Base-by-base conservation (phyloP, 768 basidiomycete genomes). In the Kwoniella bestiolae region DNA sequence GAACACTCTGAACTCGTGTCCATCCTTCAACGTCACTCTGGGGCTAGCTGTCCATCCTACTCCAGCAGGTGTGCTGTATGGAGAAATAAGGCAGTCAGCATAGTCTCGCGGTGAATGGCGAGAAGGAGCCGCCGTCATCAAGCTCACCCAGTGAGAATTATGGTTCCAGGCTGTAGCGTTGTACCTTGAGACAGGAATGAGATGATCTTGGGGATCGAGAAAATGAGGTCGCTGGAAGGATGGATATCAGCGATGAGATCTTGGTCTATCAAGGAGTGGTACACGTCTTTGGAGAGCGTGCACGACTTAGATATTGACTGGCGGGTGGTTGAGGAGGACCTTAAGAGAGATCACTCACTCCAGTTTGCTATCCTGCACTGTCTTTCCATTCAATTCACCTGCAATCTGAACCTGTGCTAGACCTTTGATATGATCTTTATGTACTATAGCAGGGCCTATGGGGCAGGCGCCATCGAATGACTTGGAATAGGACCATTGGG, bases 401-500 rank as follows among this genome's bases (percentile, higher is more conserved):
- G 86, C 87, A 57, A 94, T 83, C 1, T 83, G 82, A 12, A 94
- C 70, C 0, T 82, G 83, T 69, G 90, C 88, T 26, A 91, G 88
- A 72, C 92, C 86, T 0, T 85, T 83, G 38, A 93, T 86, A 18
- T 84, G 81, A 4, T 83, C 83, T 32, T 86, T 86, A 5, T 90
- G 86, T 18, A 94, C 90, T 29, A 94, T 82, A 72, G 88, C 90
- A 2, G 92, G 92, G 0, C 92, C 92, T 41, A 92, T 81, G 1
- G 92, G 92, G 14, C 82, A 85, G 3, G 84, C 82, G 32, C 83
- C 63, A 89, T 91, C 92, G 70, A 92, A 94, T 45, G 89, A 85
- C 80, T 94, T 94, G 28, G 91, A 91, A 81, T 91, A 93, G 31
- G 86, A 84, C 92, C 92, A 94, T 71, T 94, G 92, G 0, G 89